Evolutionary conservation across 306 rosid genomes (phyloP), one percentile per base, ranked within the genome.

Genomic region (Gillenia trifoliata): DNA sequence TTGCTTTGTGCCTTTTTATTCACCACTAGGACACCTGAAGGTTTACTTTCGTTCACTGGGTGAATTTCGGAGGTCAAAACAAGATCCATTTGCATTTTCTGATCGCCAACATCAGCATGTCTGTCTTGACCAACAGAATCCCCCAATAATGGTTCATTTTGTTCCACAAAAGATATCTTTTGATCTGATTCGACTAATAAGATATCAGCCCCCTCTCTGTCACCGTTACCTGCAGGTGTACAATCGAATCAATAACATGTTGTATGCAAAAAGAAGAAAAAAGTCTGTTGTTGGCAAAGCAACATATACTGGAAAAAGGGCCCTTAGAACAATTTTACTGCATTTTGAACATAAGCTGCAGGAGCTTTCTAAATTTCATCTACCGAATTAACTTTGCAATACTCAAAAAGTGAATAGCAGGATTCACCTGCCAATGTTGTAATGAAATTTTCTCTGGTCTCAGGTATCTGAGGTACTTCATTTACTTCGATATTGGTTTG

Each of bases 401-500:
- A 56, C 36, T 20, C 72, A 8, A 79, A 10, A 71, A 72, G 34
- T 10, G 73, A 66, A 80, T 43, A 43, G 71, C 25, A 77, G 66
- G 62, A 80, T 70, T 67, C 63, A 90, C 92, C 89, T 74, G 82
- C 67, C 47, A 81, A 62, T 72, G 77, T 36, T 38, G 82, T 69
- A 74, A 54, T 56, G 28, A 75, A 65, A 41, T 75, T 77, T 56
- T 79, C 82, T 76, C 67, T 79, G 19, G 68, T 79, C 68, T 70
- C 76, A 59, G 77, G 28, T 13, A 55, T 80, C 64, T 71, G 73
- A 69, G 80, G 41, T n/a, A 57, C 29, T 59, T 68, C 72, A 50
- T 22, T 22, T 29, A 80, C 66, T 74, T 54, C 75, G 20, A 55
- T n/a, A 76, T 82, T 74, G 75, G 40, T 62, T 11, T 66, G 74